Conservation (phyloP, 805 yeast species). For the Metschnikowia amazonensis region DNA sequence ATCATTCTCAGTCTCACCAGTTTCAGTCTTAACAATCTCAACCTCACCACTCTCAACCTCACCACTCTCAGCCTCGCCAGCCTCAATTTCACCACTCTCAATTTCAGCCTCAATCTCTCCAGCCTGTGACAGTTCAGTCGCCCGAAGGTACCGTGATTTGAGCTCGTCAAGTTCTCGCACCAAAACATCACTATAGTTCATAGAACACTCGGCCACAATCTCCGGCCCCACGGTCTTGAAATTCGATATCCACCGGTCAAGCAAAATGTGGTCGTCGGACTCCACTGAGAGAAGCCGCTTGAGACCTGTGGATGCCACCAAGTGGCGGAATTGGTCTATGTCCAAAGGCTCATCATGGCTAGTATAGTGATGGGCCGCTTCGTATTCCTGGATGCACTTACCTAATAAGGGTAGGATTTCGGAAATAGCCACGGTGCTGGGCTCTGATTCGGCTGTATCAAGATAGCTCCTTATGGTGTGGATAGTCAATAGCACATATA, state of each 20-base stretch:
- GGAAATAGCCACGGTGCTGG: background rate
- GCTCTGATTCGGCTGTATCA: background rate
- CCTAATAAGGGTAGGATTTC: background rate
- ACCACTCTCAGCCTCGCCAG: too few relatives aligned
- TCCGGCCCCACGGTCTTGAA: constrained; percentile 3
- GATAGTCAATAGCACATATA: constrained; percentile 4
- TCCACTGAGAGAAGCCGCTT: background rate
- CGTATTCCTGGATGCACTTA: background rate
- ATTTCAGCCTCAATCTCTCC: too few relatives aligned
- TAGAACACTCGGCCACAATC: constrained; percentile 14
- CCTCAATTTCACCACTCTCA: too few relatives aligned
- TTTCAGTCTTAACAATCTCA: too few relatives aligned
- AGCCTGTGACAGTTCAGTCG: too few relatives aligned
- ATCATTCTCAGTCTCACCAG: too few relatives aligned
- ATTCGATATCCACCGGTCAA: background rate
- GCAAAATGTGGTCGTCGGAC: background rate
- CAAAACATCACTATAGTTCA: constrained; percentile 8
- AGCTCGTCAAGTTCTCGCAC: constrained; percentile 12
- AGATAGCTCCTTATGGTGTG: background rate
- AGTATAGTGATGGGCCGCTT: background rate
- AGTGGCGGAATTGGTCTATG: background rate
- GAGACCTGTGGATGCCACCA: constrained; percentile 3
- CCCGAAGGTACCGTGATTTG: background rate
- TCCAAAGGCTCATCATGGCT: background rate
- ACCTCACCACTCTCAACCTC: too few relatives aligned